Percentiles rank a stretch among this genome's conserved stretches.
These are phyloP conservation scores for Zygoascus sp. DNA, from an alignment of 1,139 yeast genomes.

Conservation along the genomic window DNA sequence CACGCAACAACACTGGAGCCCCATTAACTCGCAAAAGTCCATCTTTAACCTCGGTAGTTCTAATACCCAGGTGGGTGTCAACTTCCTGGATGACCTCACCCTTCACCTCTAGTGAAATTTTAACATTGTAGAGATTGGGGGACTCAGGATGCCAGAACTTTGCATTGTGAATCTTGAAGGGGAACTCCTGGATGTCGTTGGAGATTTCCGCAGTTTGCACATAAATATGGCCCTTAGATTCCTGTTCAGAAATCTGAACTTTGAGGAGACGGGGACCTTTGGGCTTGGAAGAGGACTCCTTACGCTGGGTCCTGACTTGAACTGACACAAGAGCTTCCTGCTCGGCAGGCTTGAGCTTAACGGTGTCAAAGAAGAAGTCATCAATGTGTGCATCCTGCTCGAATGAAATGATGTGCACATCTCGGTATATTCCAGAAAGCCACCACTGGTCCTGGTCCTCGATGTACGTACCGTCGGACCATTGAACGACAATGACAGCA, in stretches of 20 bases:
- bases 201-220: not conserved
- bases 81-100: conserved; percentile 20
- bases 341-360: conserved; percentile 2
- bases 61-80: conserved; percentile 31
- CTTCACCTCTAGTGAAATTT: conserved; percentile 16
- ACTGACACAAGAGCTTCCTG: conserved; percentile 12
- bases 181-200: not conserved
- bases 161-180: conserved; percentile 18
- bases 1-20: conserved; percentile 30
- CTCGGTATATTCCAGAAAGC: conserved; percentile 34
- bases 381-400: conserved; percentile 20
- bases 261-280: not conserved
- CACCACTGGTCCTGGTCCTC: conserved; percentile 41
- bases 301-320: conserved; percentile 5
- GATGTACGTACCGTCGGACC: conserved; percentile 35
- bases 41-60: conserved; percentile 30
- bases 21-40: conserved; percentile 35
- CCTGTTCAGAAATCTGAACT: not conserved
- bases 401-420: conserved; percentile 20
- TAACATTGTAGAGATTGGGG: conserved; percentile 32
- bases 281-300: not conserved
- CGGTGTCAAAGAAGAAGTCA: conserved; percentile 19
- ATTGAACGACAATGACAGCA: conserved; percentile 35
- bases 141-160: conserved; percentile 37
- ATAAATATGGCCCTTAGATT: not conserved